Base-by-base conservation (phyloP, 345 rosid species). In the Citrus australasica region DNA sequence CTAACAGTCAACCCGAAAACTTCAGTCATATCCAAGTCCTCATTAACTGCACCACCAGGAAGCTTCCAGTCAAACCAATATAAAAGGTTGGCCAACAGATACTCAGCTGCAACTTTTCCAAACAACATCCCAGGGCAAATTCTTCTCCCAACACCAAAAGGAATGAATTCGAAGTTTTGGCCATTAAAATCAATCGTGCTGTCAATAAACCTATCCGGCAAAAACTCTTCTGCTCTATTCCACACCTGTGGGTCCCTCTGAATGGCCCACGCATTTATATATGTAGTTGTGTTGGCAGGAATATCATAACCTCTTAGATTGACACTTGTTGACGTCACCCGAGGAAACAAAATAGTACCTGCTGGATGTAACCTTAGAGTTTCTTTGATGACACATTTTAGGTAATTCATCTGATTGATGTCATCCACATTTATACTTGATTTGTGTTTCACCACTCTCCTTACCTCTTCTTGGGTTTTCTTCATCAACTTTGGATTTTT, bases 21-120 rank as follows among this genome's bases (percentile, higher is more conserved):
- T 33, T 79, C 81, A 51, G 7, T 32, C 77, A 79, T 79, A 33
- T 79, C 81, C 38, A 64, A n/a, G 1, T 64, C 33, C 14, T 64
- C 67, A 9, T 58, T 56, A 21, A 17, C 7, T 21, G 19, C 63
- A 59, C 40, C 67, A 9, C 42, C 69, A 40, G 67, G 59, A 68
- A 59, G 21, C 59, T 69, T 69, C 80, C 68, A 69, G n/a, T 78
- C 81, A 71, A 78, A 62, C 70, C 76, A 51, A 27, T 55, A 48
- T 16, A 72, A 24, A 21, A 73, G 77, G 9, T 73, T 79, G 13
- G 78, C 82, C 8, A 66, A 5, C 38, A 58, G 24, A 27, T 14
- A 67, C 53, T 74, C 73, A 17, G 33, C 48, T 17, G 33, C 4
- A 19, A 48, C 59, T 11, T 67, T 21, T 22, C 48, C 74, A 59